A percentile compares a stretch with the other conserved stretches of the same genome.
These are phyloP conservation scores for Claviceps sp. DNA, from an alignment of 2,329 filamentous ascomycete genomes.

Conservation along the genomic window DNA sequence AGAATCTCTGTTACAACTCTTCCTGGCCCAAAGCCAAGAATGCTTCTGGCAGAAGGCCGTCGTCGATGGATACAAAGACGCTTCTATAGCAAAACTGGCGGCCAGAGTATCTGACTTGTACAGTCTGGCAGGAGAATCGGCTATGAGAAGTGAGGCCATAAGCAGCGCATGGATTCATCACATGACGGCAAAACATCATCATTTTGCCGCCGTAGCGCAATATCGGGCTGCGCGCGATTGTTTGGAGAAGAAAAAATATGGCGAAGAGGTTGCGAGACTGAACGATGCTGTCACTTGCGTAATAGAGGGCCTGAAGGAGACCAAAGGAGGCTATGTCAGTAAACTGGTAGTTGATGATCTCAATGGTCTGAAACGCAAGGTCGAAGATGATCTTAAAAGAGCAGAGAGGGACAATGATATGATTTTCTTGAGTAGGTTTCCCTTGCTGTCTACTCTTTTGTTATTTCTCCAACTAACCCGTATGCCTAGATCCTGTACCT, in stretches of 20 bases:
- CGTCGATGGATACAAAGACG: conserved; percentile 85
- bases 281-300: conserved; percentile 72
- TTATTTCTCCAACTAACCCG: conserved; percentile 16
- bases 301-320: conserved; percentile 75
- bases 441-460: background rate
- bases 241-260: conserved; percentile 85
- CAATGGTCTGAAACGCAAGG: conserved; percentile 65
- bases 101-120: conserved; percentile 86
- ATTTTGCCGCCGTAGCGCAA: conserved; percentile 91
- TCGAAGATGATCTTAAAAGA: conserved; percentile 77
- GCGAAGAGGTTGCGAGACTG: conserved; percentile 83
- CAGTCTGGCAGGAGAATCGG: conserved; percentile 67
- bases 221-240: conserved; percentile 84
- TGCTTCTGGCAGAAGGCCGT: conserved; percentile 98
- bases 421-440: conserved; percentile 63
- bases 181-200: conserved; percentile 91
- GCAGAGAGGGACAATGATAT: conserved; percentile 95
- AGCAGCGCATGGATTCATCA: conserved; percentile 97
- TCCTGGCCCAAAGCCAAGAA: conserved; percentile 88
- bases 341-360: conserved; percentile 72
- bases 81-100: conserved; percentile 79
- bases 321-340: conserved; percentile 58
- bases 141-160: conserved; percentile 77
- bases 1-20: conserved; percentile 67
- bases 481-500: conserved; percentile 53